Conservation (phyloP, 129 eudicot species). For the Chrysanthemum lavandulifolium region DNA sequence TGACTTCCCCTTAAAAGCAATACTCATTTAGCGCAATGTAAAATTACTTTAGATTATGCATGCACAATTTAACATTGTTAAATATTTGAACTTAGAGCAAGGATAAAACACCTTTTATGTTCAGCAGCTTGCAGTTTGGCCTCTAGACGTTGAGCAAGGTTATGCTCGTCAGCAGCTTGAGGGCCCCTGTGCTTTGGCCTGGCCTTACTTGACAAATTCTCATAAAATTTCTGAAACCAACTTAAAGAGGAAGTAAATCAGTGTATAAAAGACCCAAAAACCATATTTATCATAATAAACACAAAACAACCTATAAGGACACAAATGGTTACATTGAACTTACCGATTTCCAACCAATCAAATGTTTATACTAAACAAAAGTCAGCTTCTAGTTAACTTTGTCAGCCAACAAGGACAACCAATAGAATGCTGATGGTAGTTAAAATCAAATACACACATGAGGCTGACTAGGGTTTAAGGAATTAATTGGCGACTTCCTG, state of each 20-base stretch:
- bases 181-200: conserved; percentile 66
- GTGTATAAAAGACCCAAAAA: conserved; percentile 5
- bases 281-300: background rate
- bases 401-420: background rate
- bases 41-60: conserved; percentile 2
- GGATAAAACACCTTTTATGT: conserved; percentile 63
- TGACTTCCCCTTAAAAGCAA: too few species aligned
- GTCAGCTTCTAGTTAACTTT: background rate
- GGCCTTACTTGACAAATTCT: conserved; percentile 73
- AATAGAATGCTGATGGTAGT: background rate
- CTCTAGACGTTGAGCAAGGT: conserved; percentile 77
- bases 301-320: background rate
- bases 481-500: background rate
- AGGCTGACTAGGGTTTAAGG: background rate
- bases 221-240: conserved; percentile 71
- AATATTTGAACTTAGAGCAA: conserved; percentile 6
- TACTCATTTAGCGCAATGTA: background rate
- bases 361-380: background rate
- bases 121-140: conserved; percentile 96
- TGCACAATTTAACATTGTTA: background rate
- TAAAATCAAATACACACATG: too few species aligned
- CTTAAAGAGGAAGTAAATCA: background rate
- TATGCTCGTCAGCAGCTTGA: conserved; percentile 51
- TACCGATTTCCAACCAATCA: background rate
- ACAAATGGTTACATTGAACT: background rate